Evolutionary conservation across 1,139 yeast species (phyloP).

Genomic region (Kazachstania sp.): DNA sequence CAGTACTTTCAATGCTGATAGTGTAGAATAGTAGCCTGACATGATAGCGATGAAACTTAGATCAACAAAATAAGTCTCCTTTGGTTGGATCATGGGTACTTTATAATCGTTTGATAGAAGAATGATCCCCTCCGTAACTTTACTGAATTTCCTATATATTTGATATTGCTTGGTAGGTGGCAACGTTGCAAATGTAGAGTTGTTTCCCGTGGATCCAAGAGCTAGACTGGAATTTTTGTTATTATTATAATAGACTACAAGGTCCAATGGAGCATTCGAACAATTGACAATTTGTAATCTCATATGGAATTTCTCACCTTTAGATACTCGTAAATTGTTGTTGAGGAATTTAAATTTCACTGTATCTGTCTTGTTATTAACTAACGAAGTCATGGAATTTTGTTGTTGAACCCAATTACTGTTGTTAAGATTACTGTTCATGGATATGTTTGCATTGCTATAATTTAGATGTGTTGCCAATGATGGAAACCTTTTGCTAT

Average conservation of each 20-base stretch:
- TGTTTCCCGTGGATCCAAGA: neutral
- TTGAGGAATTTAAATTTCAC: conserved; percentile 23
- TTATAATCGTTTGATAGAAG: conserved; percentile 30
- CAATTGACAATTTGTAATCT: conserved; percentile 25
- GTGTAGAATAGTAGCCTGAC: conserved; percentile 26
- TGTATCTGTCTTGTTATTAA: conserved; percentile 19
- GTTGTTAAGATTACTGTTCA: conserved; percentile 4
- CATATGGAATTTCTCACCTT: conserved; percentile 22
- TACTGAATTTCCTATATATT: conserved; percentile 14
- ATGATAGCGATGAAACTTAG: conserved; percentile 26
- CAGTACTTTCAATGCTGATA: conserved; percentile 27
- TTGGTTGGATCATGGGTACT: conserved; percentile 24
- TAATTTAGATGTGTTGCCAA: neutral
- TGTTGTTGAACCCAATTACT: neutral
- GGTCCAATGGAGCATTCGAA: conserved; percentile 19
- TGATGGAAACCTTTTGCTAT: conserved; percentile 1
- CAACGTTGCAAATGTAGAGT: conserved; percentile 1
- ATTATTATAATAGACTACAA: conserved; percentile 25
- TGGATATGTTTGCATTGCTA: neutral
- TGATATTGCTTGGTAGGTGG: conserved; percentile 18
- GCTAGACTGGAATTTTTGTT: conserved; percentile 7
- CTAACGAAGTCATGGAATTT: conserved; percentile 14
- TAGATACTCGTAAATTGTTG: conserved; percentile 12
- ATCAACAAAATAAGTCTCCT: conserved; percentile 24
- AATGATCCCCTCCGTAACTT: conserved; percentile 26